phyloP scores from a whole-genome alignment of 139 green algal species.

The Tetraselmis chui region DNA sequence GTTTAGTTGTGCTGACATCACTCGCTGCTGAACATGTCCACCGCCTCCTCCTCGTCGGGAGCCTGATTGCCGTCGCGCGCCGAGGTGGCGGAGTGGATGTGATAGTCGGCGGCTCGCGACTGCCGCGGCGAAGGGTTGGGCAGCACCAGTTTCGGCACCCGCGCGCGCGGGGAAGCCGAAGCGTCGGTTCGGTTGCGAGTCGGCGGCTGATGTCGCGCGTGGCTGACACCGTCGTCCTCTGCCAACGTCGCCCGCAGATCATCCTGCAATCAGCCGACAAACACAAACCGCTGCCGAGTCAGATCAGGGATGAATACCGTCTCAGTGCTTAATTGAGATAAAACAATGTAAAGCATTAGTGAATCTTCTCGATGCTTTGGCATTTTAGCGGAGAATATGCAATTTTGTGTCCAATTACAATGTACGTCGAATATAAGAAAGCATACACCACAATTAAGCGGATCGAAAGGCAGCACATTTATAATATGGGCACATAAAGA shows the following conservation, averaged over 20 bases:
- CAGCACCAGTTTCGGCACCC: background rate
- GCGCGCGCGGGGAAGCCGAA: background rate
- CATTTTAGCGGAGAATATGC: background rate
- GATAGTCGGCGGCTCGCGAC: background rate
- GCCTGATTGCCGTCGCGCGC: background rate
- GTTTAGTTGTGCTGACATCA: no score
- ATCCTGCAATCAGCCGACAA: background rate
- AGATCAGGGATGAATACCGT: background rate
- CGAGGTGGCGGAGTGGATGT: background rate
- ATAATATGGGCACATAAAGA: no score
- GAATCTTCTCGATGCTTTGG: background rate
- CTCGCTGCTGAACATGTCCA: background rate
- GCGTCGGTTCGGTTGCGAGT: background rate
- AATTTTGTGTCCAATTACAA: background rate
- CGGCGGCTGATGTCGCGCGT: background rate
- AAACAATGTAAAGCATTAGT: background rate
- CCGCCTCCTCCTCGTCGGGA: background rate
- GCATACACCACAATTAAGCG: no score
- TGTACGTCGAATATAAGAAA: no score
- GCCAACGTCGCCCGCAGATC: background rate
- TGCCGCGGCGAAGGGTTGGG: background rate
- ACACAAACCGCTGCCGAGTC: no score
- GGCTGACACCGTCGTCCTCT: background rate
- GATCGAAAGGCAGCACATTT: no score
- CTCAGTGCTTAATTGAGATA: background rate